These are phyloP conservation scores for Favolaschia claudopus DNA, from an alignment of 768 basidiomycete genomes.

Conservation along the genomic window DNA sequence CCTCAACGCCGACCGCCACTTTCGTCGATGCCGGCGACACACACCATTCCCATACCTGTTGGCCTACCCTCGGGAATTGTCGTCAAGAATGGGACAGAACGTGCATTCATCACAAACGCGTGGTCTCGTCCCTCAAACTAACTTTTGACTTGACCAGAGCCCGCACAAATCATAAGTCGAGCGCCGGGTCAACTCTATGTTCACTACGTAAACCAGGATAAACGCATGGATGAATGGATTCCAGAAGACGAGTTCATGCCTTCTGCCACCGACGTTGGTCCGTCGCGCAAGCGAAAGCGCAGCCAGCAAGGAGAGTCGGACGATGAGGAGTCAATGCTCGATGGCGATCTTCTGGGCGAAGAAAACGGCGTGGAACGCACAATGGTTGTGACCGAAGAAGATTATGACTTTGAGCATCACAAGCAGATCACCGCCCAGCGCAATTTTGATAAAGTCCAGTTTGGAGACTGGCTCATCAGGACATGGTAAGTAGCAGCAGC, in stretches of 20 bases:
- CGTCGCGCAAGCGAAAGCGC: constrained; percentile 22
- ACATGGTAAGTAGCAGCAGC: constrained; percentile 76
- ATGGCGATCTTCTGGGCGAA: constrained; percentile 12
- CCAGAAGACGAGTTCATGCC: constrained; percentile 50
- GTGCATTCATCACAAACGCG: constrained; percentile 32
- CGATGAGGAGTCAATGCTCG: constrained; percentile 13
- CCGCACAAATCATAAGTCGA: constrained; percentile 61
- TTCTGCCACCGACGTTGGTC: constrained; percentile 30
- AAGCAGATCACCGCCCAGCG: constrained; percentile 72
- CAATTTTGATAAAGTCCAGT: constrained; percentile 88
- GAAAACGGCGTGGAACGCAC: constrained; percentile 17
- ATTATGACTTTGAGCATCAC: constrained; percentile 72
- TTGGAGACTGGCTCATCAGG: constrained; percentile 86
- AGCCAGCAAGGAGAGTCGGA: constrained; percentile 38
- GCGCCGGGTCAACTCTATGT: constrained; percentile 66
- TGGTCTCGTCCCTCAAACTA: constrained; percentile 21
- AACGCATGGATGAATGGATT: constrained; percentile 80
- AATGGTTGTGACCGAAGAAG: constrained; percentile 67
- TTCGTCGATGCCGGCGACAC: constrained; percentile 36
- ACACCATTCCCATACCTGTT: constrained; percentile 33
- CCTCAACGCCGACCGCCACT: constrained; percentile 16
- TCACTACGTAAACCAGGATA: constrained; percentile 76
- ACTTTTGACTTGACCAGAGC: constrained; percentile 40
- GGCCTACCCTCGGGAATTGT: constrained; percentile 42
- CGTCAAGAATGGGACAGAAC: constrained; percentile 40